A percentile compares a stretch with the other conserved stretches of the same genome.
Conservation (phyloP, 1,284 basidiomycete genomes). For the Leccinum pachyderme region DNA sequence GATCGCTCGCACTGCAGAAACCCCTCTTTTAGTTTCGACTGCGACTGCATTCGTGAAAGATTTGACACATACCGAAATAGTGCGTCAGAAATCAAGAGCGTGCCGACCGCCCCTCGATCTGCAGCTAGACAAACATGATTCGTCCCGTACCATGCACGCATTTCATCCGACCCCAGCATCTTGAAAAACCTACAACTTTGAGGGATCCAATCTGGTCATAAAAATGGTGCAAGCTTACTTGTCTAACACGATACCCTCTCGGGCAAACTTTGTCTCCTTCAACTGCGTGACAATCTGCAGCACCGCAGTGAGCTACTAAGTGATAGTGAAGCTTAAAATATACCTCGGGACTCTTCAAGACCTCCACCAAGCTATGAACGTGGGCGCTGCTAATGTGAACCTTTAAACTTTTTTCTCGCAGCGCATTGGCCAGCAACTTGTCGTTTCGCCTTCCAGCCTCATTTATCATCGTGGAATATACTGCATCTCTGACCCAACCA, state of each 20-base stretch:
- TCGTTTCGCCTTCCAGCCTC: constrained; percentile 84
- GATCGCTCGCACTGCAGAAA: constrained; percentile 64
- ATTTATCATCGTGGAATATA: constrained; percentile 82
- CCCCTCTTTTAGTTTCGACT: background rate
- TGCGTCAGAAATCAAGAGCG: constrained; percentile 92
- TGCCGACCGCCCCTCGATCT: constrained; percentile 91
- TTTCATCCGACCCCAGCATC: constrained; percentile 92
- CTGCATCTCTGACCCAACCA: constrained; percentile 91
- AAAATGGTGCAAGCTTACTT: constrained; percentile 48
- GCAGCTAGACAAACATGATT: constrained; percentile 91
- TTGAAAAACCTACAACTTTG: constrained; percentile 82
- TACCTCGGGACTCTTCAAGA: constrained; percentile 92
- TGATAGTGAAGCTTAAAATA: constrained; percentile 11
- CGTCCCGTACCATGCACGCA: constrained; percentile 98
- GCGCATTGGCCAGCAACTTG: constrained; percentile 73
- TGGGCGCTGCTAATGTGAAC: constrained; percentile 93
- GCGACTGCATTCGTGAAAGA: background rate
- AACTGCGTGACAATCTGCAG: constrained; percentile 68
- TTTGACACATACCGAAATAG: constrained; percentile 73
- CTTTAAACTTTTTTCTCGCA: constrained; percentile 83
- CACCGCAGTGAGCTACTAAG: background rate
- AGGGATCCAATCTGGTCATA: constrained; percentile 1
- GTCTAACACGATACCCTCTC: constrained; percentile 89
- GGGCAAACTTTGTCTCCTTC: constrained; percentile 97
- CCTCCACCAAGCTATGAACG: constrained; percentile 94